Percentiles rank a stretch among this genome's conserved stretches.
Conservation (phyloP, 805 yeast genomes). For the Pichia sporocuriosa region DNA sequence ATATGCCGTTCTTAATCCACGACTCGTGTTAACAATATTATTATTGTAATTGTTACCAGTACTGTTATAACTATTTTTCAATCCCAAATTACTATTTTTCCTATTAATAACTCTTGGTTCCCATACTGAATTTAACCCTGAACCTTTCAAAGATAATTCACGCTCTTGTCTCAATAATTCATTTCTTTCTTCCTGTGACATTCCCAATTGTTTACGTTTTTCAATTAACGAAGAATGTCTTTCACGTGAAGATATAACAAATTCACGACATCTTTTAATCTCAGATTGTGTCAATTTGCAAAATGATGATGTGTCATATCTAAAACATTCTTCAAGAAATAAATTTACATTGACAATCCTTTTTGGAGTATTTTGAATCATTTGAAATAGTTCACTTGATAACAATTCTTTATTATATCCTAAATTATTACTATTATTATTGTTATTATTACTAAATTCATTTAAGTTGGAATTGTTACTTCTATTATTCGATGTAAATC, state of each 20-base stretch:
- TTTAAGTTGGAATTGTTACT: conserved; percentile 3
- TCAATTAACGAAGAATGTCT: conserved; percentile 30
- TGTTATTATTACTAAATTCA: conserved; percentile 15
- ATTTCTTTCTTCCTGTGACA: conserved; percentile 28
- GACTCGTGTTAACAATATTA: conserved; percentile 20
- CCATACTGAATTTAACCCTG: conserved; percentile 5
- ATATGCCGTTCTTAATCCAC: conserved; percentile 27
- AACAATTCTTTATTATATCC: conserved; percentile 20
- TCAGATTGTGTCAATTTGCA: conserved; percentile 76
- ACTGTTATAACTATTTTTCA: neutral
- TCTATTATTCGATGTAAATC: conserved; percentile 1
- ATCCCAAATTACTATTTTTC: neutral
- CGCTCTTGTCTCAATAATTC: conserved; percentile 17
- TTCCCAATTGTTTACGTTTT: conserved; percentile 25
- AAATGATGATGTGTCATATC: conserved; percentile 25
- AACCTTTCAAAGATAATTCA: neutral
- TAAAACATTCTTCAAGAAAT: conserved; percentile 69
- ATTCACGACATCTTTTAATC: conserved; percentile 67
- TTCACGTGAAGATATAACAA: conserved; percentile 60
- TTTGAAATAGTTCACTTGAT: conserved; percentile 55
- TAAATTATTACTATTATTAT: neutral
- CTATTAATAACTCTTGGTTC: neutral
- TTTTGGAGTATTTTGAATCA: conserved; percentile 78
- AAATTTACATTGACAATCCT: conserved; percentile 59
- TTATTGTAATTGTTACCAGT: conserved; percentile 13